These are phyloP conservation scores for Evernia prunastri DNA, from an alignment of 495 filamentous ascomycete genomes.

Conservation along the genomic window DNA sequence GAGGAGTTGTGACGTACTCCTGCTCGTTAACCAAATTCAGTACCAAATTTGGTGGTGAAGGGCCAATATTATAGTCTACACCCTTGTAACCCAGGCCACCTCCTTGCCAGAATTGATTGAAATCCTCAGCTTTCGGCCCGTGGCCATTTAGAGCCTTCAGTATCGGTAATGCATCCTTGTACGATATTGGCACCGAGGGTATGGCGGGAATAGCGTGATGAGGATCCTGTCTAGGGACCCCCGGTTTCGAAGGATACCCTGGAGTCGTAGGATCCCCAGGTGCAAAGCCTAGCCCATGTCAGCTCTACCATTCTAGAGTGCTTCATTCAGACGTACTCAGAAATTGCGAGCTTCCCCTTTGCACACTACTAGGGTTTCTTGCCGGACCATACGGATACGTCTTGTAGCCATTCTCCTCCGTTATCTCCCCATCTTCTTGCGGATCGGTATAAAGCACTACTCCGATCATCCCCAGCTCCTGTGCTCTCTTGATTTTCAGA, in stretches of 20 bases:
- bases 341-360: conserved; percentile 85
- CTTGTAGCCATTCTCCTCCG: conserved; percentile 71
- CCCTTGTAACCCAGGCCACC: conserved; percentile 74
- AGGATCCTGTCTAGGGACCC: conserved; percentile 67
- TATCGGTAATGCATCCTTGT: conserved; percentile 75
- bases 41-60: conserved; percentile 65
- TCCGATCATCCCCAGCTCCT: conserved; percentile 88
- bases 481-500: conserved; percentile 85
- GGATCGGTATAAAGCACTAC: conserved; percentile 83
- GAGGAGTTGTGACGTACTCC: conserved; percentile 79
- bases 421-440: conserved; percentile 76
- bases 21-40: conserved; percentile 83
- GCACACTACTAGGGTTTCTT: conserved; percentile 79
- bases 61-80: conserved; percentile 87
- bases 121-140: conserved; percentile 70
- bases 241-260: conserved; percentile 90
- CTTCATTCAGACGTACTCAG: conserved; percentile 46
- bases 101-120: conserved; percentile 65
- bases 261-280: conserved; percentile 77
- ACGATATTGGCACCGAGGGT: conserved; percentile 89
- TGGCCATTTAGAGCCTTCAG: conserved; percentile 84
- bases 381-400: conserved; percentile 84
- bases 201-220: conserved; percentile 68
- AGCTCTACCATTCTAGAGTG: conserved; percentile 8
- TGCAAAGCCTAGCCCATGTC: conserved; percentile 42